These are phyloP conservation scores for Alternaria viburni DNA, from an alignment of 2,329 filamentous ascomycete species.

Conservation along the genomic window DNA sequence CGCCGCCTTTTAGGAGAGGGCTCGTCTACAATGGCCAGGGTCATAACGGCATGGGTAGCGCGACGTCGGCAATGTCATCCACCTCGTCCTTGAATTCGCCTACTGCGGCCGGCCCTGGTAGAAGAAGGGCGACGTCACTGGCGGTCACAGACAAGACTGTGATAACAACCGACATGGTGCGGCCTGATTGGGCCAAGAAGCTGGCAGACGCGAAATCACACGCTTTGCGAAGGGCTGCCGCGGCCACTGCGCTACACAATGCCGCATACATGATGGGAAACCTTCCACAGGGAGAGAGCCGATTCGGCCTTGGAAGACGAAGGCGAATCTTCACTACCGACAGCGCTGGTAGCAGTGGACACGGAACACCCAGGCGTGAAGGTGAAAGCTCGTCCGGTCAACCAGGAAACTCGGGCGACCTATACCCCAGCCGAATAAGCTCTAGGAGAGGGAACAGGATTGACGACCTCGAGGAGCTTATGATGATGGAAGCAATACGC, in stretches of 20 bases:
- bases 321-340: constrained; percentile 58
- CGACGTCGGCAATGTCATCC: constrained; percentile 80
- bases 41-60: constrained; percentile 59
- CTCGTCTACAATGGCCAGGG: constrained; percentile 69
- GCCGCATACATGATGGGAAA: constrained; percentile 87
- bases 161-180: constrained; percentile 88
- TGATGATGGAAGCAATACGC: constrained; percentile 97
- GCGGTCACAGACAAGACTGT: constrained; percentile 85
- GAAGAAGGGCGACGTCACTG: constrained; percentile 70
- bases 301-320: constrained; percentile 58
- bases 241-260: constrained; percentile 91
- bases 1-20: constrained; percentile 86
- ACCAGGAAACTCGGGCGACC: constrained; percentile 44
- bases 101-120: constrained; percentile 48
- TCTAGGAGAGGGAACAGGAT: constrained; percentile 67
- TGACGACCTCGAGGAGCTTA: constrained; percentile 94
- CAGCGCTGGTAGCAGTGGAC: constrained; percentile 53
- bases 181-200: constrained; percentile 94
- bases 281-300: constrained; percentile 53
- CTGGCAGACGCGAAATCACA: constrained; percentile 83
- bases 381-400: constrained; percentile 39
- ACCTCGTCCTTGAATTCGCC: constrained; percentile 76
- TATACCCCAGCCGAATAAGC: constrained; percentile 53
- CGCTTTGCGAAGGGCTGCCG: constrained; percentile 83
- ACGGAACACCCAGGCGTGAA: constrained; percentile 52